Evolutionary conservation across 169 alveolate genomes (phyloP), one percentile per base, ranked within the genome.

Genomic region (Plasmodium gonderi): DNA sequence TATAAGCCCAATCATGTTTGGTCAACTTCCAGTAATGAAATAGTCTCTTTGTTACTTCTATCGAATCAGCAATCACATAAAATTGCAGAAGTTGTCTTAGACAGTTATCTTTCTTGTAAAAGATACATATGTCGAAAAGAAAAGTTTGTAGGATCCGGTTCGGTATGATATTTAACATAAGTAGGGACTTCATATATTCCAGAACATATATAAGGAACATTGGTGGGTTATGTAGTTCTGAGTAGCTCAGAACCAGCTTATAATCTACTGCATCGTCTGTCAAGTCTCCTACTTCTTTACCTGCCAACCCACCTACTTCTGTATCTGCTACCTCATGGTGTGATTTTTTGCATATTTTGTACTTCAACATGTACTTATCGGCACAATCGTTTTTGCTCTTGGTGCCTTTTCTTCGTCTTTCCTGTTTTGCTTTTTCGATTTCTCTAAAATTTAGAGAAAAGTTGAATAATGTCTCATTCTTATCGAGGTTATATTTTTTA

Each of bases 11-110:
- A 5, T 14, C 8, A 64, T 85, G 85, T 54, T 85, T 38, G 0
- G 92, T 85, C 17, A 85, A 54, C 31, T 85, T 74, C 92, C 92
- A 85, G 47, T 74, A 85, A 42, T 85, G 92, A 49, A 85, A 85
- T 42, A 85, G 12, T 60, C 92, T 75, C 49, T 85, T 85, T 1
- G 87, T 85, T 23, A 85, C 87, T 85, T 85, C 92, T 12, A 85
- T 54, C 20, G 92, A 85, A 51, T 85, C 92, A 20, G 92, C 76
- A 17, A 85, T 85, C 12, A 75, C 78, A 40, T 85, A 85, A 23
- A 85, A 85, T 40, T 85, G 92, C 26, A 85, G 42, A 8, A 85
- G n/a, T 36, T 85, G 92, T 8, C 92, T 75, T 9, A 85, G 45
- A 6, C 74, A 85, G 26, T 85, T 85, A 64, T 85, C 92, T 77